phyloP scores from a whole-genome alignment of 768 basidiomycete species.

The Psilocybe azurescens region DNA sequence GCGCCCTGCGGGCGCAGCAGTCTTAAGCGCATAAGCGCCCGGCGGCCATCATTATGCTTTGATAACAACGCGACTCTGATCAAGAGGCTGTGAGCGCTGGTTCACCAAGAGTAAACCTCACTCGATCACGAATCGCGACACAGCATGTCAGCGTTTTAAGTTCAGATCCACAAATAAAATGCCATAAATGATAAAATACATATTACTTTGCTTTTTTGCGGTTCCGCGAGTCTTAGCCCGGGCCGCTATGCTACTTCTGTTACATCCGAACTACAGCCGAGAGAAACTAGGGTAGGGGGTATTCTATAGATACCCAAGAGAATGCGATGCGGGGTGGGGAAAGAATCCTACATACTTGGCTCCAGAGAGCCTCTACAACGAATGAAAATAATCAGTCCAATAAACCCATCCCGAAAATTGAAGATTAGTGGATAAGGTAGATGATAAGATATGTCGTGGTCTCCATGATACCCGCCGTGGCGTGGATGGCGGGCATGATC shows the following conservation, averaged over 20 bases:
- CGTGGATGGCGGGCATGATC: background rate
- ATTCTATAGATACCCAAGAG: conserved; percentile 16
- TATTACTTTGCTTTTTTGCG: conserved; percentile 7
- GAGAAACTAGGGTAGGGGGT: conserved; percentile 19
- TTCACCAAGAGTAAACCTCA: background rate
- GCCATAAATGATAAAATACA: conserved; percentile 5
- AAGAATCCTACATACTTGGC: conserved; percentile 14
- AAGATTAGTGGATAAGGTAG: conserved; percentile 12
- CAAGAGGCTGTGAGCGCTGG: too few relatives aligned
- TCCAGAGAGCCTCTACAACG: conserved; percentile 11
- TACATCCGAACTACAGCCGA: conserved; percentile 24
- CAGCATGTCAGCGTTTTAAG: too few relatives aligned
- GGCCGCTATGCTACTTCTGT: conserved; percentile 21
- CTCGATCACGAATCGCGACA: background rate
- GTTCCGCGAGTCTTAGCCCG: conserved; percentile 13
- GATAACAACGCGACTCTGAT: too few relatives aligned
- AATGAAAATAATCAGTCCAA: conserved; percentile 3
- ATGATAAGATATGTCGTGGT: conserved; percentile 15
- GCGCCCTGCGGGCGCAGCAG: background rate
- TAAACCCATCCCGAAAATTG: background rate
- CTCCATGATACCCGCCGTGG: background rate
- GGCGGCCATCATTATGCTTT: background rate
- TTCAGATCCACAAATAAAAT: background rate
- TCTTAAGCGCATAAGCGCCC: background rate
- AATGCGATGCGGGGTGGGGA: conserved; percentile 8